A percentile compares a stretch with the other conserved stretches of the same genome.
Evolutionary conservation across 176 grass and related monocot species (phyloP).

Genomic region (Zoysia japonica): DNA sequence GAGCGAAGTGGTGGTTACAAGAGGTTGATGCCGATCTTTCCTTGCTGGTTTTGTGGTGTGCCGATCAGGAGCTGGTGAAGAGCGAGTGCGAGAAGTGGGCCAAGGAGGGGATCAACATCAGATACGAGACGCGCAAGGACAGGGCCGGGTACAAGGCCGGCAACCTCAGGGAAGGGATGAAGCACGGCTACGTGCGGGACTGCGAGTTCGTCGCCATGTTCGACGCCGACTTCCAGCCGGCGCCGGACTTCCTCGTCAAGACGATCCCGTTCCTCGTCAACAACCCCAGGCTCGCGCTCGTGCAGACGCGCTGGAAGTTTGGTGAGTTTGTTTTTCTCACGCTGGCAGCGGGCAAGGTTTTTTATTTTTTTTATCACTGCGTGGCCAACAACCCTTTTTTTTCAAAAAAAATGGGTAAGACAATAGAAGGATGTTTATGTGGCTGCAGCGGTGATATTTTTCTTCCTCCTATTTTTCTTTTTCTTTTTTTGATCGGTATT

Average conservation of each 20-base stretch:
- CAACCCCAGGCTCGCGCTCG: conserved; percentile 63
- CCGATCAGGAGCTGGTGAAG: conserved; percentile 62
- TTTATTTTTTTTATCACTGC: neutral
- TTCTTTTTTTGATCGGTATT: no score
- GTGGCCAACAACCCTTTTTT: neutral
- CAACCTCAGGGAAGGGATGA: conserved; percentile 70
- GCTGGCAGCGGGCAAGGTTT: neutral
- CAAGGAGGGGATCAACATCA: conserved; percentile 55
- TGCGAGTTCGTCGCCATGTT: conserved; percentile 83
- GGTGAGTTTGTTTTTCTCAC: conserved; percentile 35
- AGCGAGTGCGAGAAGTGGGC: conserved; percentile 62
- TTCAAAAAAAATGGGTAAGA: neutral
- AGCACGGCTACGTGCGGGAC: conserved; percentile 47
- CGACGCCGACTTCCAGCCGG: conserved; percentile 86
- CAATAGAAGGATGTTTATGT: neutral
- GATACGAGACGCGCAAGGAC: conserved; percentile 62
- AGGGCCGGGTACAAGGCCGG: conserved; percentile 78
- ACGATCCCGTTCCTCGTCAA: conserved; percentile 70
- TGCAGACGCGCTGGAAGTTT: conserved; percentile 82
- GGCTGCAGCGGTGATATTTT: neutral
- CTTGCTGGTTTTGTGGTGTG: conserved; percentile 1
- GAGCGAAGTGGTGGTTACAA: neutral
- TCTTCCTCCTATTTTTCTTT: neutral
- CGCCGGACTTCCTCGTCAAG: conserved; percentile 63
- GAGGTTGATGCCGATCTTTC: neutral